Evolutionary conservation across 2,329 filamentous ascomycete genomes (phyloP).

Genomic region (Kalmusia sp.): DNA sequence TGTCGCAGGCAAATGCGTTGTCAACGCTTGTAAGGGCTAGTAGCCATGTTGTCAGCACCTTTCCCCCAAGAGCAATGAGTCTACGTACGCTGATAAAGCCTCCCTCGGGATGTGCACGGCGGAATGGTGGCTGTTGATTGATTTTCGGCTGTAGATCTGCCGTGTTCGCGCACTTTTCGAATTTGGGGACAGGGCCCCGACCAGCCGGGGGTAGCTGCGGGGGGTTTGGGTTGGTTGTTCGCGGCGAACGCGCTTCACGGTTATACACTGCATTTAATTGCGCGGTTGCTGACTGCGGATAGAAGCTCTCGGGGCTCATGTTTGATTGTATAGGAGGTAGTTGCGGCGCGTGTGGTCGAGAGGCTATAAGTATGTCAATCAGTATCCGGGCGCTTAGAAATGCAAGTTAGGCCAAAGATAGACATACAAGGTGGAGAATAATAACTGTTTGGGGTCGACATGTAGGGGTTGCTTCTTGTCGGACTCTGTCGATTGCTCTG

Average conservation of each 20-base stretch:
- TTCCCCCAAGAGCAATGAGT: not conserved
- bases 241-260: constrained; percentile 59
- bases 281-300: constrained; percentile 72
- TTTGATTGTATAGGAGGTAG: constrained; percentile 79
- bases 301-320: constrained; percentile 71
- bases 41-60: constrained; percentile 21
- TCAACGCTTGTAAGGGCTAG: constrained; percentile 93
- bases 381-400: constrained; percentile 24
- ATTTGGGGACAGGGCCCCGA: constrained; percentile 82
- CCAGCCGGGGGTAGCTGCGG: constrained; percentile 53
- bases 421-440: constrained; percentile 65
- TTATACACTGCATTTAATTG: constrained; percentile 73
- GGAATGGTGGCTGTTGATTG: constrained; percentile 86
- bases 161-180: constrained; percentile 76
- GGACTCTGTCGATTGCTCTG: constrained; percentile 77
- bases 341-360: constrained; percentile 66
- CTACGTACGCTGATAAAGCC: constrained; percentile 91
- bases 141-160: constrained; percentile 82
- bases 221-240: constrained; percentile 53
- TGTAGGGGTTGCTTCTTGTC: constrained; percentile 68
- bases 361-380: constrained; percentile 40
- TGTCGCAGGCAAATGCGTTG: constrained; percentile 88
- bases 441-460: constrained; percentile 64
- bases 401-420: not conserved
- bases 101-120: constrained; percentile 93